A percentile compares a stretch with the other conserved stretches of the same genome.
Evolutionary conservation across 768 basidiomycete genomes (phyloP).

Genomic region (Psilocybe cubensis): DNA sequence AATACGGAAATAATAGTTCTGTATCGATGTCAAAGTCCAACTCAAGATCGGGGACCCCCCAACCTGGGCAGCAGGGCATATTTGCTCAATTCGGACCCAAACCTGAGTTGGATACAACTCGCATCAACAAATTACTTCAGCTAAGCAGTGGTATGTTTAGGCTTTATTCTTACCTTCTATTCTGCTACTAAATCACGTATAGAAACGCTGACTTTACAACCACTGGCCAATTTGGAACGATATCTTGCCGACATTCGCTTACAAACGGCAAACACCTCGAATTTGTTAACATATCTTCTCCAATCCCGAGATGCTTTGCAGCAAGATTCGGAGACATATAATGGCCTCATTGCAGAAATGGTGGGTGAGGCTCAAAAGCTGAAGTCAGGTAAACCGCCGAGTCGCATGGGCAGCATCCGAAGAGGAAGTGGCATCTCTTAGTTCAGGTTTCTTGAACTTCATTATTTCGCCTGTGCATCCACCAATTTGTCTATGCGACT

Average conservation of each 20-base stretch:
- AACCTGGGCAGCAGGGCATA: slow-evolving; percentile 36
- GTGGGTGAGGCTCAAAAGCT: slow-evolving; percentile 91
- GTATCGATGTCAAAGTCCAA: slow-evolving; percentile 39
- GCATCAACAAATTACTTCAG: slow-evolving; percentile 67
- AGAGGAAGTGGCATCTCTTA: slow-evolving; percentile 50
- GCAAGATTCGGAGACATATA: slow-evolving; percentile 89
- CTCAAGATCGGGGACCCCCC: slow-evolving; percentile 60
- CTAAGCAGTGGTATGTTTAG: slow-evolving; percentile 27
- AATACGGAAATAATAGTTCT: slow-evolving; percentile 32
- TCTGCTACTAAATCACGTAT: slow-evolving; percentile 5
- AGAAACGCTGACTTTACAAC: slow-evolving; percentile 78
- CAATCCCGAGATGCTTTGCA: slow-evolving; percentile 82
- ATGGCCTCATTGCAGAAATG: slow-evolving; percentile 87
- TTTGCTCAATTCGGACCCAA: slow-evolving; percentile 68
- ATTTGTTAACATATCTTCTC: slow-evolving; percentile 77
- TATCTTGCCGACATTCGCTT: slow-evolving; percentile 67
- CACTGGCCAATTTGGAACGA: slow-evolving; percentile 66
- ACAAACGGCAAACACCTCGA: slow-evolving; percentile 77
- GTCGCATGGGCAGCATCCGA: slow-evolving; percentile 41
- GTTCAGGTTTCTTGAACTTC: not conserved
- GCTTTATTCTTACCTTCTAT: not conserved
- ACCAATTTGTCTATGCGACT: too few species aligned
- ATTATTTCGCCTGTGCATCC: not conserved
- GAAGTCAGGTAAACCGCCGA: slow-evolving; percentile 58
- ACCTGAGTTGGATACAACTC: slow-evolving; percentile 71